Evolutionary conservation across 257 asterid genomes (phyloP), one percentile per base, ranked within the genome.

Genomic region (Fraxinus cuspidata): DNA sequence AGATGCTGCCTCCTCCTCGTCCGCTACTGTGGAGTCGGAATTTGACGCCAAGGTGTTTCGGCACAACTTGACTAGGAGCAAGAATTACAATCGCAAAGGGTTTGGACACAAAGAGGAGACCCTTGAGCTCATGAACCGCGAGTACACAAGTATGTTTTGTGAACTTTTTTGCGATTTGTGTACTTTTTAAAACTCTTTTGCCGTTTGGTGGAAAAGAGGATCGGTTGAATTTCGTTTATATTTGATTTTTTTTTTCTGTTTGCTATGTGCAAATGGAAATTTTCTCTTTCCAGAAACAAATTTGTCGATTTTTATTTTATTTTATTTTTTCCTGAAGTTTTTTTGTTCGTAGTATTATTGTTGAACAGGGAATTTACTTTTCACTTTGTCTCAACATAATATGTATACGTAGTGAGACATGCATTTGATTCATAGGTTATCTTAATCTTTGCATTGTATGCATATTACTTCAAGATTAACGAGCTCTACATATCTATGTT

Each of bases 1-100:
- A 31, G 96, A 88, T 19, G 83, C 83, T 13, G 87, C 87, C 72
- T 70, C 95, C 29, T 77, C 93, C 2, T 68, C 92, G 27, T 80
- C 83, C 25, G 58, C 85, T 31, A 44, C 81, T 2, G n/a, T n/a
- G n/a, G n/a, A n/a, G n/a, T n/a, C n/a, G n/a, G n/a, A n/a, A n/a
- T n/a, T n/a, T n/a, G n/a, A n/a, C n/a, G n/a, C n/a, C n/a, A n/a
- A n/a, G n/a, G n/a, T n/a, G n/a, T n/a, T n/a, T n/a, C n/a, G n/a
- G n/a, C n/a, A n/a, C n/a, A n/a, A n/a, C n/a, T n/a, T n/a, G n/a
- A n/a, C n/a, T n/a, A n/a, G n/a, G n/a, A n/a, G n/a, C n/a, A n/a
- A n/a, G n/a, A n/a, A n/a, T n/a, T n/a, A n/a, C n/a, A n/a, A n/a
- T n/a, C n/a, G n/a, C n/a, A n/a, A n/a, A n/a, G n/a, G n/a, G n/a